Evolutionary conservation across 257 asterid species (phyloP).

Genomic region (Solanum peruvianum): DNA sequence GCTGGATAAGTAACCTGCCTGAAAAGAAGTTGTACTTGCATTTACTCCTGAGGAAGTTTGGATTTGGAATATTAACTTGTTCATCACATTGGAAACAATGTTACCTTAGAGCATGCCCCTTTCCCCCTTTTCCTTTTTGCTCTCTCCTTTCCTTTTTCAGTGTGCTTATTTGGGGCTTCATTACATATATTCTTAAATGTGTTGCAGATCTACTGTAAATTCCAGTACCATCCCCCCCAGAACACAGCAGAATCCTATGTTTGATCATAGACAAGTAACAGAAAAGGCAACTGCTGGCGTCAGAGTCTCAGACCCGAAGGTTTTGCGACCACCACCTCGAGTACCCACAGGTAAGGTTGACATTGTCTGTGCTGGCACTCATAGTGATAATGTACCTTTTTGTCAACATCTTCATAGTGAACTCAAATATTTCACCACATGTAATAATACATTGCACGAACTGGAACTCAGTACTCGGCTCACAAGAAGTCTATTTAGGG

Average conservation of each 20-base stretch:
- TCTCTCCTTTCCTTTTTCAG: neutral
- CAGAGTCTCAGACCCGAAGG: slow-evolving; percentile 36
- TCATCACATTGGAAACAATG: neutral
- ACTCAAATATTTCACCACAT: neutral
- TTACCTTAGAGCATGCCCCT: neutral
- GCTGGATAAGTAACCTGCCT: neutral
- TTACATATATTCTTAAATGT: neutral
- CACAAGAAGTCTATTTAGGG: neutral
- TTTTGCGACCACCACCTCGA: slow-evolving; percentile 54
- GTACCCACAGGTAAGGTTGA: slow-evolving; percentile 47
- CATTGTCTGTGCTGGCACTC: neutral
- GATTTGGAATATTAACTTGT: neutral
- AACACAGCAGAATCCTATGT: slow-evolving; percentile 26
- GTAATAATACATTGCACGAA: neutral
- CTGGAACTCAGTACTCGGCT: neutral
- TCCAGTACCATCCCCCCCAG: slow-evolving; percentile 45
- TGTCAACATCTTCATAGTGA: neutral
- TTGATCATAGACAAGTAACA: slow-evolving; percentile 30
- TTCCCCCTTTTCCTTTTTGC: neutral
- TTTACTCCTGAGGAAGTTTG: neutral
- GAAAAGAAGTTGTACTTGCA: neutral
- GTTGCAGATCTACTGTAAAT: slow-evolving; percentile 63
- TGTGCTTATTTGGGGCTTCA: neutral
- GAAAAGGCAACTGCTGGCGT: slow-evolving; percentile 30
- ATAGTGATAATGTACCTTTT: neutral